phyloP scores from a whole-genome alignment of 192 early-diverging fungal genomes.

The Rhizoclosmatium globosum region DNA sequence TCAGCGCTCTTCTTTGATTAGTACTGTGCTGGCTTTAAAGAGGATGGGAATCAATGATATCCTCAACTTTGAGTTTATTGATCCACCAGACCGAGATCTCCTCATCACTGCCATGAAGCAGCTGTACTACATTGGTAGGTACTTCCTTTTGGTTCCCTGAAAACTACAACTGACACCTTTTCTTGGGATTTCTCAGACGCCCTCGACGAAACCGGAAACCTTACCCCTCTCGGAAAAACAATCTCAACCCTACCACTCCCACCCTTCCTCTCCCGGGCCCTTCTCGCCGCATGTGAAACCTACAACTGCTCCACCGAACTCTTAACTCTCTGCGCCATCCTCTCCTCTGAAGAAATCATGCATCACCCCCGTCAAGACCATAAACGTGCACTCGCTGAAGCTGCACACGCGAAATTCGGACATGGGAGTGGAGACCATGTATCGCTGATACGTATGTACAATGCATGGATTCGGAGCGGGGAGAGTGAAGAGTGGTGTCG shows the following conservation, averaged over 20 bases:
- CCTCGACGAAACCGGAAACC: slow-evolving; percentile 52
- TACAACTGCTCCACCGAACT: slow-evolving; percentile 56
- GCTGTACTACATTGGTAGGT: slow-evolving; percentile 54
- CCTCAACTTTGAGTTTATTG: slow-evolving; percentile 69
- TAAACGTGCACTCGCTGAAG: slow-evolving; percentile 43
- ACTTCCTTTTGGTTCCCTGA: background rate
- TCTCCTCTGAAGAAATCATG: slow-evolving; percentile 59
- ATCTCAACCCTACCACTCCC: slow-evolving; percentile 57
- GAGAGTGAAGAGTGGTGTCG: slow-evolving; percentile 51
- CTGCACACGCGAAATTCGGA: slow-evolving; percentile 36
- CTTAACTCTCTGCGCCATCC: slow-evolving; percentile 58
- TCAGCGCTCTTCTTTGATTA: slow-evolving; percentile 58
- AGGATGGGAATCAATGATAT: slow-evolving; percentile 64
- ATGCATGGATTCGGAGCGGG: slow-evolving; percentile 46
- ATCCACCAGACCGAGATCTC: slow-evolving; percentile 57
- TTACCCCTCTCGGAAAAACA: slow-evolving; percentile 54
- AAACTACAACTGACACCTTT: background rate
- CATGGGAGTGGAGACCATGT: slow-evolving; percentile 61
- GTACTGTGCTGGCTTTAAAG: slow-evolving; percentile 58
- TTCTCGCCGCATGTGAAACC: slow-evolving; percentile 48
- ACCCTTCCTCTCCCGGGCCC: slow-evolving; percentile 52
- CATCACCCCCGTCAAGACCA: slow-evolving; percentile 45
- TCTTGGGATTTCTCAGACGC: slow-evolving; percentile 41
- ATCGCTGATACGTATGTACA: slow-evolving; percentile 53
- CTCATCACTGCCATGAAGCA: slow-evolving; percentile 51